Evolutionary conservation across 805 yeast species (phyloP).

Genomic region (Yarrowia osloensis): DNA sequence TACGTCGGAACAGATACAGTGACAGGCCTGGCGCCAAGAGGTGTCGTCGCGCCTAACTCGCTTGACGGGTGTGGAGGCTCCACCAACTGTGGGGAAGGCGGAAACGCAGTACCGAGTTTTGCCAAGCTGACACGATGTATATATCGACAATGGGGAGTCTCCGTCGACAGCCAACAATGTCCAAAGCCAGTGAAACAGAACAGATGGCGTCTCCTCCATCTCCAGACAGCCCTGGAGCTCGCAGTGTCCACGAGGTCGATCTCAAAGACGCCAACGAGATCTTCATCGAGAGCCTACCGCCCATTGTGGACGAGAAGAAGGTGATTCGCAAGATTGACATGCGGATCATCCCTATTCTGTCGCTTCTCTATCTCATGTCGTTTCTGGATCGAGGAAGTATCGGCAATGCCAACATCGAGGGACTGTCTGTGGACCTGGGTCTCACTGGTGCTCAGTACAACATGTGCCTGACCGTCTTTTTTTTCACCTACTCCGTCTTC

Average conservation of each 20-base stretch:
- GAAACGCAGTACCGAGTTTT: not conserved
- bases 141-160: not conserved
- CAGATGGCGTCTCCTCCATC: not conserved
- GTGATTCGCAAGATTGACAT: slow-evolving; percentile 47
- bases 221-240: not conserved
- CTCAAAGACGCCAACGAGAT: not conserved
- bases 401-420: slow-evolving; percentile 56
- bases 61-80: not conserved
- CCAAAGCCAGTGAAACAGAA: not conserved
- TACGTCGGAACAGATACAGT: too few species aligned
- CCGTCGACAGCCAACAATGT: not conserved
- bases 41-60: not conserved
- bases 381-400: slow-evolving; percentile 56
- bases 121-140: not conserved
- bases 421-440: slow-evolving; percentile 47
- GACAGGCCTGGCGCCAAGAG: not conserved
- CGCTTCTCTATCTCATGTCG: slow-evolving; percentile 51
- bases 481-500: slow-evolving; percentile 37
- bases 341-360: slow-evolving; percentile 51
- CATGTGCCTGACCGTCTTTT: slow-evolving; percentile 49
- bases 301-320: slow-evolving; percentile 31
- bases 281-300: slow-evolving; percentile 26
- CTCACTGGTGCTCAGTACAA: slow-evolving; percentile 42
- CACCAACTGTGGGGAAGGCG: not conserved
- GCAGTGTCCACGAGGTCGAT: not conserved